These are phyloP conservation scores for Pichia nakasei DNA, from an alignment of 805 yeast genomes.

Conservation along the genomic window DNA sequence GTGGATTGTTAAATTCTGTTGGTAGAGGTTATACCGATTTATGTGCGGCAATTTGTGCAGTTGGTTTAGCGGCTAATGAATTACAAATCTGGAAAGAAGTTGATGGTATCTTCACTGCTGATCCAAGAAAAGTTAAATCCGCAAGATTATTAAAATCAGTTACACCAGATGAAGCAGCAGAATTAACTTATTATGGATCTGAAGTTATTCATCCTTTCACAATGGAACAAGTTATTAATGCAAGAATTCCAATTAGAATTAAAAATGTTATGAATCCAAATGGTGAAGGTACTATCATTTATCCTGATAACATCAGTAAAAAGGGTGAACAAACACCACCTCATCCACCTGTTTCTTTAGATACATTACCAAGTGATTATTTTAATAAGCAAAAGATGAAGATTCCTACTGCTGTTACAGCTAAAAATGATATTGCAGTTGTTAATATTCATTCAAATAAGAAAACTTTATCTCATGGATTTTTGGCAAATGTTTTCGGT, in stretches of 20 bases:
- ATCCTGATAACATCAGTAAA: conserved; percentile 81
- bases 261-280: conserved; percentile 90
- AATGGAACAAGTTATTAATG: conserved; percentile 97
- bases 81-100: conserved; percentile 98
- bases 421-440: conserved; percentile 87
- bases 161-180: conserved; percentile 98
- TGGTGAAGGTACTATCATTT: conserved; percentile 91
- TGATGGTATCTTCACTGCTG: conserved; percentile 98
- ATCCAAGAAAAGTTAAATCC: conserved; percentile 87
- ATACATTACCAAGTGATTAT: conserved; percentile 32
- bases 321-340: conserved; percentile 89
- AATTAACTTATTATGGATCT: conserved; percentile 92
- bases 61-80: conserved; percentile 86
- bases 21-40: conserved; percentile 97
- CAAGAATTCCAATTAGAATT: conserved; percentile 92
- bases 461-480: conserved; percentile 88
- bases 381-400: conserved; percentile 36
- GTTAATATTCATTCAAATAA: conserved; percentile 90
- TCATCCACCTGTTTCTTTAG: conserved; percentile 81
- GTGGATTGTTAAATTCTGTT: conserved; percentile 84
- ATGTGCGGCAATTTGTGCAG: conserved; percentile 95
- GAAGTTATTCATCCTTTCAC: conserved; percentile 99
- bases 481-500: conserved; percentile 82
- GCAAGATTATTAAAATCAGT: conserved; percentile 81
- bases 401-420: conserved; percentile 92